Evolutionary conservation across 305 asterid genomes (phyloP), one percentile per base, ranked within the genome.

Genomic region (Fraxinus floribunda): DNA sequence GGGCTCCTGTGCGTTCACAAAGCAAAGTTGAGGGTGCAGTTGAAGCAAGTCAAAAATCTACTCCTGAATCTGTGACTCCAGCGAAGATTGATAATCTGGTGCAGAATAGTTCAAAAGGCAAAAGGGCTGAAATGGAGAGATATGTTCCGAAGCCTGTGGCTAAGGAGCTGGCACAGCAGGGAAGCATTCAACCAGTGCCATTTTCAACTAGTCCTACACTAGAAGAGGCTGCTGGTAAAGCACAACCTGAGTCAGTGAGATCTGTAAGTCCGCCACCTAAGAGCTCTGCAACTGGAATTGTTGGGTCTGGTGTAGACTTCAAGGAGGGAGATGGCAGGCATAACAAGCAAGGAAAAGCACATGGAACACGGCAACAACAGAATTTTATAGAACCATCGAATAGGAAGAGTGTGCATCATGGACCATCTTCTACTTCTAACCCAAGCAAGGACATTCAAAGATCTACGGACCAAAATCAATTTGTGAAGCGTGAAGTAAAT

Each of bases 121-220:
- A 93, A 93, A 90, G 98, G 88, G 98, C 98, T 71, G 98, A 97
- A 86, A 91, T 97, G 93, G 98, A 95, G 91, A 92, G 97, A 84
- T 95, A 93, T 84, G 92, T 97, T 68, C 98, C 99, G 3, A 97
- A 97, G 87, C 97, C 98, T 10, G 97, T 93, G 60, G 98, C 98
- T 4, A 91, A 91, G 86, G 98, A 97, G 87, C 89, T 94, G 81
- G 97, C 99, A 79, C 98, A 94, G 87, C 98, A 92, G 84, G 94
- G 86, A 82, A 88, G 85, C 41, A 7, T 84, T 80, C 90, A 87
- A 73, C 86, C 89, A 35, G 64, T 60, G 79, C 46, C 88, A 38
- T 83, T 89, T 83, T 84, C 91, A n/a, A 68, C 77, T 79, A 82
- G 81, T 81, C 78, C 89, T 22, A 78, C 85, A 81, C 75, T 89